Evolutionary conservation across 306 rosid species (phyloP), one percentile per base, ranked within the genome.

Genomic region (Cotoneaster glaucophyllus): DNA sequence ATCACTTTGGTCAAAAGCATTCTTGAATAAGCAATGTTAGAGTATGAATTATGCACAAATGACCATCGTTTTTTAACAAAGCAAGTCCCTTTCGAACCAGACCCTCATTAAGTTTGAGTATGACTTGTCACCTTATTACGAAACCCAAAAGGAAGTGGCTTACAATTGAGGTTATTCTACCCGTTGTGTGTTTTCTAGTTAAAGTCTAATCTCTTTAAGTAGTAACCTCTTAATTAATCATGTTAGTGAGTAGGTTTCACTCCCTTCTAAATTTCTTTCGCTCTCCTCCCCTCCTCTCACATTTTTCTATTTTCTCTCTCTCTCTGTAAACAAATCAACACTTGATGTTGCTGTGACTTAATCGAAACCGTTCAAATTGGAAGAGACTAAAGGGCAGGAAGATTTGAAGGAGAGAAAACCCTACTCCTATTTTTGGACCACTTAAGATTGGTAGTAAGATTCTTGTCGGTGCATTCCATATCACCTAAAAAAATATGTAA

Each of bases 381-480:
- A 7, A 8, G 9, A 37, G 2, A 37, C 0, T 6, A 6, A 1
- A 34, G 39, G 9, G 9, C 2, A 6, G 7, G 1, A 1, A 32
- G 39, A 34, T 34, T 34, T 34, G 39, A 6, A 37, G 10, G 4
- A 37, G 41, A 34, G 39, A 6, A 7, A 37, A 37, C 41, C 41
- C 41, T 37, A 37, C 41, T 37, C 41, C 41, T 37, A 41, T 19
- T 67, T 84, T 32, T 58, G 71, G 50, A 74, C 37, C 8, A 39
- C 26, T 71, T 53, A 50, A 73, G 77, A 57, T 64, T 64, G 61
- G 50, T 74, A 75, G 12, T 9, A 9, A 41, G 39, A 63, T n/a
- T 53, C n/a, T 39, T 75, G 75, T 82, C 79, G 75, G 84, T 70
- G 74, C 31, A 44, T 26, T 64, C 34, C 77, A 64, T 37, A 11